These are phyloP conservation scores for Vitis hybrid DNA, from an alignment of 177 flowering plant species.

Conservation along the genomic window DNA sequence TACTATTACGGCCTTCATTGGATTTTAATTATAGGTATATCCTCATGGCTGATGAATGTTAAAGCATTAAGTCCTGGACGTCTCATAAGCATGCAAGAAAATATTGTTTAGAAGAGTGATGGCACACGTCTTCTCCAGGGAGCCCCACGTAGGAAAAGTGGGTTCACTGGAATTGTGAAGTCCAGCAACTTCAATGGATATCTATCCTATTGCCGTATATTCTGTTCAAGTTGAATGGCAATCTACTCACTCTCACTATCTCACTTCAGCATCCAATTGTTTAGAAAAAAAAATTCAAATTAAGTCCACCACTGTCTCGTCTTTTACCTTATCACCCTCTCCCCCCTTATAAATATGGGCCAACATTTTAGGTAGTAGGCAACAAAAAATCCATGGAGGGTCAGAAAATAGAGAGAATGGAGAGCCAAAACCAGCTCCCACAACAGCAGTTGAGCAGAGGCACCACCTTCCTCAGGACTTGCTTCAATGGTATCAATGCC, in stretches of 20 bases:
- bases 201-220: too few species aligned
- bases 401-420: conserved; percentile 13
- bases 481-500: conserved; percentile 64
- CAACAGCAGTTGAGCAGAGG: conserved; percentile 22
- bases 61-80: too few species aligned
- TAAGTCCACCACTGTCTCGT: conserved; percentile 1
- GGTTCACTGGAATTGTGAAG: not conserved
- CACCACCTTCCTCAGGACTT: conserved; percentile 39
- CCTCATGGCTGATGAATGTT: too few species aligned
- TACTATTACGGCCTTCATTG: too few species aligned
- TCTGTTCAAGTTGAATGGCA: conserved; percentile 11
- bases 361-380: not conserved
- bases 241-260: conserved; percentile 27
- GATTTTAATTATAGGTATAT: too few species aligned
- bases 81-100: too few species aligned
- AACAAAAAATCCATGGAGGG: not conserved
- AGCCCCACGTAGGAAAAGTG: not conserved
- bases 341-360: conserved; percentile 5
- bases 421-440: conserved; percentile 29
- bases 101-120: not conserved
- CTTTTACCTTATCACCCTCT: not conserved
- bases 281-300: not conserved
- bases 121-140: not conserved
- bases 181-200: too few species aligned
- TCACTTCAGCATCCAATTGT: conserved; percentile 1